Evolutionary conservation across 139 green algal genomes (phyloP).

Genomic region (Volvox reticuliferus): DNA sequence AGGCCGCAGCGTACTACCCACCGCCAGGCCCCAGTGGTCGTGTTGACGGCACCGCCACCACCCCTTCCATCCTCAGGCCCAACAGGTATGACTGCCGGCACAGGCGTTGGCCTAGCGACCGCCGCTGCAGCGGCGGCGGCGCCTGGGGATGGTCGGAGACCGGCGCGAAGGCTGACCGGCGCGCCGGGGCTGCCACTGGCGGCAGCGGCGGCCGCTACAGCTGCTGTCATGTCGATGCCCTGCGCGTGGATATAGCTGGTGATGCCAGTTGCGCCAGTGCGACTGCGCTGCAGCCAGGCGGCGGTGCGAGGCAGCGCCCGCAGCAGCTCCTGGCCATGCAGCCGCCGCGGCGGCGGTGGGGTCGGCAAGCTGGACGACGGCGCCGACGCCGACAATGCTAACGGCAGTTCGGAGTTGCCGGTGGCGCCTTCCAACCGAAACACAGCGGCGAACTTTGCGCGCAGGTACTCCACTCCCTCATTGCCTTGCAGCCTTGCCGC

Average conservation of each 20-base stretch:
- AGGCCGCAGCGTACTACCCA: constrained; percentile 76
- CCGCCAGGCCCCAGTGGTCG: constrained; percentile 55
- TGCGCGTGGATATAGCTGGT: background rate
- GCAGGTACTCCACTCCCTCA: constrained; percentile 63
- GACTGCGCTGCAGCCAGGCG: constrained; percentile 30
- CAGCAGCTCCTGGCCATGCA: background rate
- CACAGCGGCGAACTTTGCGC: constrained; percentile 63
- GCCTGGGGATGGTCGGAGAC: background rate
- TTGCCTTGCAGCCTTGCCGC: constrained; percentile 8
- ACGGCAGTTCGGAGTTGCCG: background rate
- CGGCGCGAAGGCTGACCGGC: constrained; percentile 22
- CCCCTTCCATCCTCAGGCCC: background rate
- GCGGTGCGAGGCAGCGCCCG: background rate
- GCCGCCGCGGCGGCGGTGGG: background rate
- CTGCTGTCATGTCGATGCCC: constrained; percentile 7
- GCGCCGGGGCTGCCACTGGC: constrained; percentile 10
- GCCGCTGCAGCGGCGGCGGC: background rate
- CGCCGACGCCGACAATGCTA: too few species aligned
- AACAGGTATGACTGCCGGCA: background rate
- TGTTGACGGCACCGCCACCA: background rate
- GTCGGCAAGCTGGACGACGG: background rate
- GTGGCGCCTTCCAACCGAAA: constrained; percentile 45
- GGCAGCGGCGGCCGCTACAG: background rate
- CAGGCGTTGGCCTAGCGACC: background rate
- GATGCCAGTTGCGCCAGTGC: constrained; percentile 9